phyloP scores from a whole-genome alignment of 2,329 filamentous ascomycete genomes.

The Cryphonectria naterciae region DNA sequence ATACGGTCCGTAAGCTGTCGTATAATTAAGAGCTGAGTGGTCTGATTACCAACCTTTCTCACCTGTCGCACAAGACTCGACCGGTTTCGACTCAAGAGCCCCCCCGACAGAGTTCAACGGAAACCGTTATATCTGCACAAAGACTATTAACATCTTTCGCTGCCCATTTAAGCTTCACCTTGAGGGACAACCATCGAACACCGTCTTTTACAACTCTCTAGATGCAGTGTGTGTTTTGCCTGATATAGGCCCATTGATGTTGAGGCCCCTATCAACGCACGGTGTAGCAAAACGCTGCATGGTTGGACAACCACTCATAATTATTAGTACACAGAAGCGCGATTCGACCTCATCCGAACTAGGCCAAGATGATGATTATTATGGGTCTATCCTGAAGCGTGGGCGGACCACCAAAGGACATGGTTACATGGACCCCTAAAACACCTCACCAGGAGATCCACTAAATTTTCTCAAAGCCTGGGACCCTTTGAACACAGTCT shows the following conservation, averaged over 20 bases:
- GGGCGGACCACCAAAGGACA: constrained; percentile 1
- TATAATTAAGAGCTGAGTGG: neutral
- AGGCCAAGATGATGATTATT: neutral
- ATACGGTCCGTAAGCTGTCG: neutral
- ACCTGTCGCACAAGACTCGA: neutral
- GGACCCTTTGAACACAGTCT: neutral
- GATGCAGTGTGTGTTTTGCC: neutral
- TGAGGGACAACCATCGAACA: neutral
- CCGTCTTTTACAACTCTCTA: neutral
- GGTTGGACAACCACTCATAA: constrained; percentile 2
- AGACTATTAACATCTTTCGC: no score
- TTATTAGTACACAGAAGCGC: neutral
- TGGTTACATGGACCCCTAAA: constrained; percentile 11
- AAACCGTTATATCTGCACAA: no score
- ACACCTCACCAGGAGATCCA: constrained; percentile 10
- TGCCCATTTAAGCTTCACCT: neutral
- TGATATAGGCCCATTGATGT: neutral
- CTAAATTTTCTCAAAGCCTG: neutral
- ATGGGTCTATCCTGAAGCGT: constrained; percentile 6
- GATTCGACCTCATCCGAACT: neutral
- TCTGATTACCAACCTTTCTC: no score
- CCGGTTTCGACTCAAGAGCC: neutral
- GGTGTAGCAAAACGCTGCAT: constrained; percentile 1
- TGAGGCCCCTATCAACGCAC: constrained; percentile 2
- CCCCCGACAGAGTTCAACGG: neutral